A percentile compares a stretch with the other conserved stretches of the same genome.
phyloP scores from a whole-genome alignment of 2,329 filamentous ascomycete species.

The Botrytis deweyae region DNA sequence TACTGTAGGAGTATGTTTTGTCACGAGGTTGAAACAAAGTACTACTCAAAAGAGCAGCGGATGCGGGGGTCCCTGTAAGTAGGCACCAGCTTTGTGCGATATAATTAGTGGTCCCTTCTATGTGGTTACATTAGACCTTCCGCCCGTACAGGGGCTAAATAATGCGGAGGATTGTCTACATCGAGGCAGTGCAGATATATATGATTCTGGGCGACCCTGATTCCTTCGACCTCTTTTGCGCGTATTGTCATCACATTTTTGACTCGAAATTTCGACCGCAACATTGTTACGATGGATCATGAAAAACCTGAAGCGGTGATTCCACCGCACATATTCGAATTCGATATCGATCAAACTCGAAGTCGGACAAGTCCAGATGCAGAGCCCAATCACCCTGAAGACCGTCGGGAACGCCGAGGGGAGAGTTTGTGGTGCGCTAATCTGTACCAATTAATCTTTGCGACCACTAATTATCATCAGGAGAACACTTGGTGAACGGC shows the following conservation, averaged over 20 bases:
- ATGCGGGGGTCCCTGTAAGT: conserved; percentile 11
- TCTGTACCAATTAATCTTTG: background rate
- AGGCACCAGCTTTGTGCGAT: conserved; percentile 19
- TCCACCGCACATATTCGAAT: conserved; percentile 33
- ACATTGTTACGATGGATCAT: conserved; percentile 32
- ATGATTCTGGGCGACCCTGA: conserved; percentile 8
- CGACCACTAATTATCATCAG: conserved; percentile 32
- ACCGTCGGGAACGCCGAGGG: conserved; percentile 33
- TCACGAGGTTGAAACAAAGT: conserved; percentile 15
- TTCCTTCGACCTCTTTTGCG: conserved; percentile 9
- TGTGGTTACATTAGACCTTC: conserved; percentile 17
- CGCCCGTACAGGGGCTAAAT: conserved; percentile 15
- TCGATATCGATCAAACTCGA: conserved; percentile 24
- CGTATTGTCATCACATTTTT: background rate
- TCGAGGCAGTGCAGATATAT: conserved; percentile 22
- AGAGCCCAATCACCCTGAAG: conserved; percentile 32
- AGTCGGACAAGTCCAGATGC: conserved; percentile 30
- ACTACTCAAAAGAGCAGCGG: background rate
- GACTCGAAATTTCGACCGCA: background rate
- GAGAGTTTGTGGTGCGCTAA: conserved; percentile 35
- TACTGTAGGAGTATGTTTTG: background rate
- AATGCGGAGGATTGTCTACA: conserved; percentile 18
- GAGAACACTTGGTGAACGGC: conserved; percentile 44
- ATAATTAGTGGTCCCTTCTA: conserved; percentile 12
- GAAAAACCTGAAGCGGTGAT: conserved; percentile 36